phyloP scores from a whole-genome alignment of 2,329 filamentous ascomycete genomes.

The Aspergillus vadensis region DNA sequence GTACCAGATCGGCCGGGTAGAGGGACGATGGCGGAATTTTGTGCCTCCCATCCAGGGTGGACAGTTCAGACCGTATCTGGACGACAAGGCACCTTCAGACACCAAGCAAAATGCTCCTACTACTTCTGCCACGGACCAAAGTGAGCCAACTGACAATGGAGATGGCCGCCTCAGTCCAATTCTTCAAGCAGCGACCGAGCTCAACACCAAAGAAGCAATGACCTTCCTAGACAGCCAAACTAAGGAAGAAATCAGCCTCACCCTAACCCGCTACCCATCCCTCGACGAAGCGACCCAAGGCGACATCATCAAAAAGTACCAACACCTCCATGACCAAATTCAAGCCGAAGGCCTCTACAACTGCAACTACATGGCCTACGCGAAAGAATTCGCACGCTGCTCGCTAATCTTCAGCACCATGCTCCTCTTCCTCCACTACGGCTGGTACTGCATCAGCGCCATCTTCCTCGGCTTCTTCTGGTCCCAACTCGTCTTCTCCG shows the following conservation, averaged over 20 bases:
- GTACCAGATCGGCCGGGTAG: conserved; percentile 78
- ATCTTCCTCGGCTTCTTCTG: conserved; percentile 78
- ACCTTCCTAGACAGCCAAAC: conserved; percentile 15
- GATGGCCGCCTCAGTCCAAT: neutral
- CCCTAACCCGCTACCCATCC: conserved; percentile 69
- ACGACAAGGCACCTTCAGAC: conserved; percentile 20
- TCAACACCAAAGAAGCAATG: conserved; percentile 20
- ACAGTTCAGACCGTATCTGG: conserved; percentile 59
- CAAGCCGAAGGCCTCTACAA: conserved; percentile 71
- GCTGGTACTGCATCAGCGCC: conserved; percentile 69
- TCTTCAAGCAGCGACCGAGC: neutral
- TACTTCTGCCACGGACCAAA: neutral
- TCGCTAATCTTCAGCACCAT: conserved; percentile 59
- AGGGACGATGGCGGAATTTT: conserved; percentile 82
- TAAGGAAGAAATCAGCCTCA: conserved; percentile 16
- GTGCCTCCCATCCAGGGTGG: conserved; percentile 87
- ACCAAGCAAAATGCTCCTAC: too few relatives aligned
- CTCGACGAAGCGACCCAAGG: conserved; percentile 72
- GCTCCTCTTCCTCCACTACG: conserved; percentile 54
- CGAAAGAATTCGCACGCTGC: conserved; percentile 70
- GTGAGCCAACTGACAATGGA: neutral
- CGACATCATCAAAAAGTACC: conserved; percentile 65
- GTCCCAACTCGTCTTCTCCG: conserved; percentile 90
- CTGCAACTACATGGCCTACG: conserved; percentile 77
- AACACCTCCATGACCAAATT: conserved; percentile 24